Base-by-base conservation (phyloP, 2,329 filamentous ascomycete species). In the Aspergillus thermomutatus region DNA sequence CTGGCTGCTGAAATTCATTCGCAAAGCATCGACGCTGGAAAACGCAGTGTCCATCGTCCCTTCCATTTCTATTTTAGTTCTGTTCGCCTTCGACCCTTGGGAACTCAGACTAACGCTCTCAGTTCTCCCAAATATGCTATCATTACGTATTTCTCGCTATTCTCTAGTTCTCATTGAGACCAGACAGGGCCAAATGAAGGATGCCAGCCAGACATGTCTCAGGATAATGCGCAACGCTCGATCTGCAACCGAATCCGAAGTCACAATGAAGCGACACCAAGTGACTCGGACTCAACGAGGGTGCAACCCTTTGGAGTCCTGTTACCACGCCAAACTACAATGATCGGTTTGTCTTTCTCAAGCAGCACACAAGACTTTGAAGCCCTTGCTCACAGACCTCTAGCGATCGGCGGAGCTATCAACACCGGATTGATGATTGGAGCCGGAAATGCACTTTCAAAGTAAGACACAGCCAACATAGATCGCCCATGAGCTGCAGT, bases 381-480 rank as follows among this genome's bases (percentile, higher is more conserved):
- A 14, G 31, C 6, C 3, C 19, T 49, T 40, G 31, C 56, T 63
- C 54, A 63, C 50, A 34, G 8, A 34, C 19, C 11, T 17, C 7
- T 49, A 72, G 69, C 68, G 1, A 68, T 72, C 28, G 69, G 69
- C 14, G 66, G 65, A 4, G 68, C 69, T 0, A 69, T 72, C 52
- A 68, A 69, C 41, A 69, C 69, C 1, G 69, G 69, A 1, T 57
- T 72, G 55, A 69, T 70, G 64, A 63, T 71, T 26, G 67, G 63
- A 19, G 69, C 66, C 17, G 66, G 64, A 3, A 64, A 63, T 53
- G 66, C 66, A 43, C 60, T 71, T 17, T 64, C 66, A 26, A 60
- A 65, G 69, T 71, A 65, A 58, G 67, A 31, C 28, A 21, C 6
- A 2, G 23, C 10, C 47, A 14, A 11, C 8, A 48, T 9, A 41